Evolutionary conservation across 1,139 yeast species (phyloP).

Genomic region (Trichomonascaceae sp.): DNA sequence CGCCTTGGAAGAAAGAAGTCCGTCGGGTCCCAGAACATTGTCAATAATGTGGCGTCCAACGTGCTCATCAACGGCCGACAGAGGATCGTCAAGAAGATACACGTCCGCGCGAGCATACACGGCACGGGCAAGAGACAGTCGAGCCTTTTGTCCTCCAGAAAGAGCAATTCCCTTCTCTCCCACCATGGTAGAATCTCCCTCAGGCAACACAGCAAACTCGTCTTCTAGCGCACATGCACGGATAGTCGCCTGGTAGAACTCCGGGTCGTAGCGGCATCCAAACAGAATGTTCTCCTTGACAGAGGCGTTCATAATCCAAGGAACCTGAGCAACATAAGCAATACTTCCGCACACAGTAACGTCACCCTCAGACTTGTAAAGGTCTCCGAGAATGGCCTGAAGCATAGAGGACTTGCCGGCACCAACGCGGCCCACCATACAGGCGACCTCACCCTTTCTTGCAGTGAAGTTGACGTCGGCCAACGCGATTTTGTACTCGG

Average conservation of each 20-base stretch:
- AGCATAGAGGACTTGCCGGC: constrained; percentile 82
- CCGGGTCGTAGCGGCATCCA: constrained; percentile 75
- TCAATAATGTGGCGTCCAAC: constrained; percentile 77
- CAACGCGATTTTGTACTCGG: constrained; percentile 67
- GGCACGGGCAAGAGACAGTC: constrained; percentile 86
- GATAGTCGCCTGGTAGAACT: constrained; percentile 63
- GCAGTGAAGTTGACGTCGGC: constrained; percentile 56
- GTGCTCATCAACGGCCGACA: constrained; percentile 92
- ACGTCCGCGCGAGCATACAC: constrained; percentile 92
- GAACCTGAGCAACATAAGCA: constrained; percentile 86
- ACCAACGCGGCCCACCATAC: constrained; percentile 90
- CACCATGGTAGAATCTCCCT: constrained; percentile 83
- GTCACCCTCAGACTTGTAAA: constrained; percentile 65
- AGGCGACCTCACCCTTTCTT: constrained; percentile 67
- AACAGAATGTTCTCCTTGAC: constrained; percentile 82
- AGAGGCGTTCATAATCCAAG: constrained; percentile 95
- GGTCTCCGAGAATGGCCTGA: constrained; percentile 76
- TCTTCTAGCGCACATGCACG: constrained; percentile 81
- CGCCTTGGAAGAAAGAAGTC: constrained; percentile 65
- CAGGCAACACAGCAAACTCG: constrained; percentile 67
- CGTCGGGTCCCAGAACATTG: constrained; percentile 69
- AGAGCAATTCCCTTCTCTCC: constrained; percentile 96
- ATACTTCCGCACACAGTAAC: constrained; percentile 65
- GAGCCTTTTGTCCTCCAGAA: constrained; percentile 96
- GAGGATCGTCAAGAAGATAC: constrained; percentile 80